Evolutionary conservation across 352 stramenopile genomes (phyloP).

Genomic region (Elongisporangium senticosum): DNA sequence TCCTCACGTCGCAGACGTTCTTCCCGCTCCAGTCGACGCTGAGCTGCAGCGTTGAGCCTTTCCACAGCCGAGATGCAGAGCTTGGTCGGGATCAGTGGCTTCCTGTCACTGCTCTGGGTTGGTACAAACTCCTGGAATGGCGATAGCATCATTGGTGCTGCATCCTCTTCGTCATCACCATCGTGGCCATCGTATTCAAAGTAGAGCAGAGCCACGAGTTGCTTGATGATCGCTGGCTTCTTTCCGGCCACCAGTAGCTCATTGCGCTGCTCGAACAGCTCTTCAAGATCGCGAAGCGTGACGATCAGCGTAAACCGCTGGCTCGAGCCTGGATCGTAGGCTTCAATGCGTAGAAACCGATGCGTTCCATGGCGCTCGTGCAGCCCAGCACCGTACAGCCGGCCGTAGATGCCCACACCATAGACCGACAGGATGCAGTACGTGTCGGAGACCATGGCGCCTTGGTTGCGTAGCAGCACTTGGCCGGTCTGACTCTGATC

Average conservation of each 20-base stretch:
- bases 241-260: slow-evolving; percentile 40
- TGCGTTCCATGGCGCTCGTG: slow-evolving; percentile 19
- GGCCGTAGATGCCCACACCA: slow-evolving; percentile 49
- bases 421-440: slow-evolving; percentile 61
- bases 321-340: slow-evolving; percentile 43
- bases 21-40: slow-evolving; percentile 43
- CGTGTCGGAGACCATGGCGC: slow-evolving; percentile 45
- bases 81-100: slow-evolving; percentile 7
- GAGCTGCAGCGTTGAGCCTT: slow-evolving; percentile 36
- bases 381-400: slow-evolving; percentile 45
- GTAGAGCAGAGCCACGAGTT: slow-evolving; percentile 54
- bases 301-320: slow-evolving; percentile 23
- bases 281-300: slow-evolving; percentile 51
- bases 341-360: slow-evolving; percentile 38
- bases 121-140: neutral
- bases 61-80: slow-evolving; percentile 38
- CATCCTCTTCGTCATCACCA: slow-evolving; percentile 1
- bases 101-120: neutral
- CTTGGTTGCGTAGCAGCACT: slow-evolving; percentile 41
- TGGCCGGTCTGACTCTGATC: slow-evolving; percentile 11
- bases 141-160: neutral
- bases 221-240: slow-evolving; percentile 45
- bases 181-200: slow-evolving; percentile 39
- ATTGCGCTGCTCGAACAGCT: slow-evolving; percentile 34
- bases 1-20: slow-evolving; percentile 44